These are phyloP conservation scores for Peniophora sp. DNA, from an alignment of 1,284 basidiomycete species.

Conservation along the genomic window DNA sequence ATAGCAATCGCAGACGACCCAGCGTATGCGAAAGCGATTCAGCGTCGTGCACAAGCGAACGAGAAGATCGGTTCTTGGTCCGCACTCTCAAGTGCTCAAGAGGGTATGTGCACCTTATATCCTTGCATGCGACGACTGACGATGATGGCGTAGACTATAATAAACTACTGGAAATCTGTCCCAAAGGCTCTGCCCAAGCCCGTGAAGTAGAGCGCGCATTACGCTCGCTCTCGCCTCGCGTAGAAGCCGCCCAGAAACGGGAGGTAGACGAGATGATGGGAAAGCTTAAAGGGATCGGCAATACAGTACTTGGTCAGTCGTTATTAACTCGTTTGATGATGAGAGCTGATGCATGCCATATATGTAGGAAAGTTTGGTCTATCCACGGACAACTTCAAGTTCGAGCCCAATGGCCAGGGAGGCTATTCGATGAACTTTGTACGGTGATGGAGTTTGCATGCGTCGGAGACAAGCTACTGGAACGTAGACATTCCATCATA, in stretches of 20 bases:
- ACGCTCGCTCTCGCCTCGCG: constrained; percentile 50
- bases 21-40: constrained; percentile 79
- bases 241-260: constrained; percentile 71
- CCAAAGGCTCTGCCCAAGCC: constrained; percentile 44
- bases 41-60: constrained; percentile 81
- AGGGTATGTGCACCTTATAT: constrained; percentile 45
- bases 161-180: constrained; percentile 55
- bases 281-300: constrained; percentile 90
- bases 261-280: constrained; percentile 91
- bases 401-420: constrained; percentile 85
- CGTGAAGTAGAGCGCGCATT: constrained; percentile 44
- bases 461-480: too few relatives aligned
- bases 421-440: constrained; percentile 91
- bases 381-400: constrained; percentile 92
- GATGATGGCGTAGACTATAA: constrained; percentile 61
- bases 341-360: neutral
- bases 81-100: constrained; percentile 72
- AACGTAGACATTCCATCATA: too few relatives aligned
- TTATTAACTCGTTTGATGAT: neutral
- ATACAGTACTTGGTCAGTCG: constrained; percentile 75
- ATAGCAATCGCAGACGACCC: constrained; percentile 83
- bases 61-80: constrained; percentile 79
- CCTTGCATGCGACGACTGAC: constrained; percentile 1
- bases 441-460: constrained; percentile 19
- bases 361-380: constrained; percentile 73